Base-by-base conservation (phyloP, 176 grass and related monocot genomes). In the Avena insularis region DNA sequence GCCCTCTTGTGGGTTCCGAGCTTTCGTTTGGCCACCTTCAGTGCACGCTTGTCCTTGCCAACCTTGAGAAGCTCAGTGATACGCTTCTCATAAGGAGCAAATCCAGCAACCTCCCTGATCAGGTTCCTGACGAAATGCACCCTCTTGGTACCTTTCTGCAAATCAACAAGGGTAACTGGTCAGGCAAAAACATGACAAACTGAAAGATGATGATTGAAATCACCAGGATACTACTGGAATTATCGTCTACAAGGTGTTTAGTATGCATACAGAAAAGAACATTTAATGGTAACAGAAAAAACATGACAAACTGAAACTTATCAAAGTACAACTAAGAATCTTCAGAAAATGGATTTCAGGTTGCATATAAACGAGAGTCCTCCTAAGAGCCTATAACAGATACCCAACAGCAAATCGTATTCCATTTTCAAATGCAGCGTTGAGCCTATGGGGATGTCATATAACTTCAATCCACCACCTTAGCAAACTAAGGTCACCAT, bases 61-160 rank as follows among this genome's bases (percentile, higher is more conserved):
- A 91, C 90, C 49, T 91, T 91, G 6, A 91, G 82, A 88, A 91
- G 90, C 83, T 91, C 86, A 82, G 86, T 91, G 78, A 91, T 91
- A 40, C 90, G 86, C 78, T 88, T 91, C 83, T 91, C 90, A 65
- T 91, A 91, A 0, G 90, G 86, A 65, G 90, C 90, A 86, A 91
- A 91, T 14, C 90, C 90, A 86, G 90, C 90, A 59, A 92, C 90
- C 64, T 92, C 90, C 79, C 90, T 88, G 72, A 92, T 92, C 79
- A 92, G 71, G 83, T 20, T 82, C 64, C 90, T 82, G 23, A 92
- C 86, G 17, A 92, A 89, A 23, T 16, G n/a, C 4, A 92, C 90
- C 72, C 90, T 71, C 83, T 92, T 92, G 11, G 83, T 88, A 14
- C 78, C 45, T 92, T 92, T 92, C 86, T 92, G 82, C 77, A 82